Evolutionary conservation across 2,329 filamentous ascomycete genomes (phyloP), one percentile per base, ranked within the genome.

Genomic region (Didymella arachidicola): DNA sequence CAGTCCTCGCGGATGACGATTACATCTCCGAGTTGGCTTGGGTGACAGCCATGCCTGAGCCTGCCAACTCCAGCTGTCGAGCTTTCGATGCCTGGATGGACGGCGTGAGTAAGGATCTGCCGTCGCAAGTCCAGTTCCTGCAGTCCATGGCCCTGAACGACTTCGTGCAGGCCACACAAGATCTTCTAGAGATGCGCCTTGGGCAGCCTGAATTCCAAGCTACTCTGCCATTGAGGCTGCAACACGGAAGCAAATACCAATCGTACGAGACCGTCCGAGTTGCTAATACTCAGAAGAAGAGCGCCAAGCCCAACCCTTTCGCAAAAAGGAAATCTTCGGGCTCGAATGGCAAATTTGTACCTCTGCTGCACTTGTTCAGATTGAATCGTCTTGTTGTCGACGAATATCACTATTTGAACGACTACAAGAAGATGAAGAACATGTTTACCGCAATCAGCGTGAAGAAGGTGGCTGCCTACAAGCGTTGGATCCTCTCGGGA

Each of bases 381-480:
- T 90, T 85, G 69, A 83, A 84, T 53, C 80, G 88, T 6, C 58
- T 90, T 0, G 81, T 90, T 2, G 78, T 89, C 1, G 88, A 90
- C 60, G 88, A 90, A 63, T 89, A 86, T 63, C 85, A 87, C 0
- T 87, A 89, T 61, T 75, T 84, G 5, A 77, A 79, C 19, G 64
- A 43, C 68, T 76, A 16, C 71, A 80, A 48, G 74, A 79, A 59
- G 26, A 51, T 60, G 4, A 57, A 60, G 4, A 72, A 65, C 22
- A 48, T 61, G 25, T 25, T 69, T 1, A 59, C 68, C 1, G 70
- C 67, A 1, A 70, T 78, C 0, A 76, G 79, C 0, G 73, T 86
- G 5, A 74, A 80, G 7, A 76, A 74, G 0, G 66, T 88, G 1
- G 68, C 79, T 26, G 81, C 84, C 11, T 76, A 80, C 41, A 85